Base-by-base conservation (phyloP, 2,329 filamentous ascomycete species). In the Remersonia thermophila region DNA sequence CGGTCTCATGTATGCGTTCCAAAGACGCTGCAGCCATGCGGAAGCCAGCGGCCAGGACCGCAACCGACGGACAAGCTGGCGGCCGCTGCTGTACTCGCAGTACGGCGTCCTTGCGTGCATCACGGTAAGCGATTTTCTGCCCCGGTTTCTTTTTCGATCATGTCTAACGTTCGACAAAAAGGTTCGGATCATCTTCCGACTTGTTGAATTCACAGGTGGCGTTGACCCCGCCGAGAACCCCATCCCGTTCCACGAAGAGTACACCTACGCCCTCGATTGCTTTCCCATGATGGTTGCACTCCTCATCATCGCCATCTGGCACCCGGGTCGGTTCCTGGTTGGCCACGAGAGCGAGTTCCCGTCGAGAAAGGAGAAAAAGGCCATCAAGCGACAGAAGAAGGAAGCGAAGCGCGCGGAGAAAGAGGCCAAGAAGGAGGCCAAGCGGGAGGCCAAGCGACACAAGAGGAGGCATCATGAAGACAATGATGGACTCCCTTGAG, bases 101-200 rank as follows among this genome's bases (percentile, higher is more conserved):
- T 51, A 59, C 14, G 43, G 42, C 1, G 55, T 59, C 2, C 41
- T 65, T 17, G 27, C 46, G 4, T 47, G 60, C 12, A 59, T 63
- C 30, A 50, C 58, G 26, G 55, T 62, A 44, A 51, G 56, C 35
- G n/a, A 28, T 15, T 10, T 26, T 32, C 12, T 12, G 30, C 20
- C 30, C 37, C 17, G 35, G n/a, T n/a, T n/a, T n/a, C n/a, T 45
- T 14, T 27, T 15, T 14, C 7, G 7, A 13, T 16, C 13, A 12
- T 30, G 20, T 29, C 31, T 8, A 30, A 15, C 3, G 28, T 30
- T 15, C n/a, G 28, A 16, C 10, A 15, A 9, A 12, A 3, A 40
- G 38, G 27, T 40, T 8, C 38, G 74, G 25, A 77, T 79, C 50
- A 65, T 75, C 43, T 80, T 69, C 54, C 70, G 73, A 20, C 59